phyloP scores from a whole-genome alignment of 352 stramenopile genomes.

The Elongisporangium prolatum region DNA sequence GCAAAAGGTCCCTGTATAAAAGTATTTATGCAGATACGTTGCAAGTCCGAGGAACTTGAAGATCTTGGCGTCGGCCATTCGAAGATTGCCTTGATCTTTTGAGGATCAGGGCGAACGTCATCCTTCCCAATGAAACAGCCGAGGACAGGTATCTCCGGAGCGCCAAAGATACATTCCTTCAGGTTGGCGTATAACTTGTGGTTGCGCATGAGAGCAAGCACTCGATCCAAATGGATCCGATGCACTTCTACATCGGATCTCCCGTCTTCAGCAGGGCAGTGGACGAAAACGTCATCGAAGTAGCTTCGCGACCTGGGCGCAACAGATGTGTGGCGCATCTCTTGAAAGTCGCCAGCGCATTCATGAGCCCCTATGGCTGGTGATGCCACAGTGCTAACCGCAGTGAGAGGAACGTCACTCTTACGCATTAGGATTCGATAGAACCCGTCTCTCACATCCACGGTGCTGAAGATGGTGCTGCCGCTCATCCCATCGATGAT shows the following conservation, averaged over 20 bases:
- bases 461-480: slow-evolving; percentile 21
- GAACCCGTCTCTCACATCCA: slow-evolving; percentile 26
- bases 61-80: neutral
- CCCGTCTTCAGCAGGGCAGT: slow-evolving; percentile 8
- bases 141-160: slow-evolving; percentile 21
- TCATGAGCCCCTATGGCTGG: slow-evolving; percentile 18
- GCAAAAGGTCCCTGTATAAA: slow-evolving; percentile 2
- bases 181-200: slow-evolving; percentile 23
- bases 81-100: slow-evolving; percentile 8
- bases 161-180: slow-evolving; percentile 21
- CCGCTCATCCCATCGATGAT: slow-evolving; percentile 16
- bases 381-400: slow-evolving; percentile 18
- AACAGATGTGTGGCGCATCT: slow-evolving; percentile 11
- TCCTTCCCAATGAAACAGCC: slow-evolving; percentile 13
- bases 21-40: slow-evolving; percentile 13
- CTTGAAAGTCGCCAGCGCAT: slow-evolving; percentile 25
- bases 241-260: slow-evolving; percentile 12
- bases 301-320: slow-evolving; percentile 9
- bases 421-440: slow-evolving; percentile 23
- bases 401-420: slow-evolving; percentile 10
- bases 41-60: slow-evolving; percentile 9
- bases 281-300: slow-evolving; percentile 28
- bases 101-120: slow-evolving; percentile 5
- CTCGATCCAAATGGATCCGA: slow-evolving; percentile 7
- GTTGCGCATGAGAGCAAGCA: slow-evolving; percentile 16